A percentile compares a stretch with the other conserved stretches of the same genome.
phyloP scores from a whole-genome alignment of 192 early-diverging fungal genomes.

The Coemansia interrupta region DNA sequence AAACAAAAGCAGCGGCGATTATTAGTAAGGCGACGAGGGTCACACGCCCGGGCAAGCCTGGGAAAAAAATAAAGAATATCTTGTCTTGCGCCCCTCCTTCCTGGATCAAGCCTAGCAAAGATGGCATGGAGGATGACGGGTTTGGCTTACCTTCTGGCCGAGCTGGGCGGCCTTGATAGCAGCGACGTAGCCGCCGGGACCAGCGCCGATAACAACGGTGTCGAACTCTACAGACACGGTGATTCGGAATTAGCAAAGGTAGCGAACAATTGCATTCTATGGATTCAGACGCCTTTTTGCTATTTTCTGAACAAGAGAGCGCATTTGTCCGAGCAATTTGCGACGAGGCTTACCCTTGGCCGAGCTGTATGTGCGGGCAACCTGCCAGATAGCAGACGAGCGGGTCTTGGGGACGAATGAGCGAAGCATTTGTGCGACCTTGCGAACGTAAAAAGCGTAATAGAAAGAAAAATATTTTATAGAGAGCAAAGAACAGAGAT shows the following conservation, averaged over 20 bases:
- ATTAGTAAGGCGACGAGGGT: neutral
- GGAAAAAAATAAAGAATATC: no score
- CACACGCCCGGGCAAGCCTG: neutral
- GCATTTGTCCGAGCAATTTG: no score
- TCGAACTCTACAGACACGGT: constrained; percentile 60
- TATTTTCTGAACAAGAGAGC: neutral
- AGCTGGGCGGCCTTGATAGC: constrained; percentile 98
- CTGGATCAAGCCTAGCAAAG: constrained; percentile 1
- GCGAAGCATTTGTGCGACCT: constrained; percentile 32
- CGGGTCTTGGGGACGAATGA: constrained; percentile 35
- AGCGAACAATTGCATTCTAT: no score
- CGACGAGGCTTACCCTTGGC: constrained; percentile 44
- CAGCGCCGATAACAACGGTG: constrained; percentile 87
- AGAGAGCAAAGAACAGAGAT: constrained; percentile 1
- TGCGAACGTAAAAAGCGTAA: neutral
- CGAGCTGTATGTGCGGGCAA: constrained; percentile 50
- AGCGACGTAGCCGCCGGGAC: constrained; percentile 97
- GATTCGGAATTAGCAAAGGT: neutral
- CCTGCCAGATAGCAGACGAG: constrained; percentile 22
- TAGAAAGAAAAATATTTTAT: neutral
- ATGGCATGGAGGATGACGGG: neutral
- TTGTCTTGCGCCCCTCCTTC: no score
- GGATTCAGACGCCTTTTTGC: no score
- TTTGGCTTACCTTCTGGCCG: constrained; percentile 81
- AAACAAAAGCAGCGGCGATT: neutral